These are phyloP conservation scores for Rhizopogon vesiculosus DNA, from an alignment of 768 basidiomycete genomes.

Conservation along the genomic window DNA sequence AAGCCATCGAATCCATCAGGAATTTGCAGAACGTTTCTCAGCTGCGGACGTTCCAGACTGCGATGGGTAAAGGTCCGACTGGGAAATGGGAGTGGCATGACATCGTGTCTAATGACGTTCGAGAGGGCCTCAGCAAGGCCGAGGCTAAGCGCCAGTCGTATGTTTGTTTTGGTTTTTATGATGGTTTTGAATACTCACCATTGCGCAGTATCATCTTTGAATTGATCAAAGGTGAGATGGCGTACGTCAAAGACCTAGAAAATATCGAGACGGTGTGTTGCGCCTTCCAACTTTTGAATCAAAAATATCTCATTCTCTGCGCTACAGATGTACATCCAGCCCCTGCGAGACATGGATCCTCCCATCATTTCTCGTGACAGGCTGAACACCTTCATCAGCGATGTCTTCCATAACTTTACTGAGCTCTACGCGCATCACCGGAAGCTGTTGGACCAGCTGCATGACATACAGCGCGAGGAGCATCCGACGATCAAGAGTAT, in stretches of 20 bases:
- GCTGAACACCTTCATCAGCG: slow-evolving; percentile 72
- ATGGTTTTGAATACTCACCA: neutral
- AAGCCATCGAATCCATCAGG: slow-evolving; percentile 82
- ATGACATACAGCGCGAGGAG: slow-evolving; percentile 85
- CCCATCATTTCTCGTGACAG: slow-evolving; percentile 61
- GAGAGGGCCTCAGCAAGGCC: slow-evolving; percentile 58
- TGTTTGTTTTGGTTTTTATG: slow-evolving; percentile 22
- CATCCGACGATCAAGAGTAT: slow-evolving; percentile 75
- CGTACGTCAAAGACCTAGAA: slow-evolving; percentile 88
- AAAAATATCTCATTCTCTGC: neutral
- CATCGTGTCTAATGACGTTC: slow-evolving; percentile 65
- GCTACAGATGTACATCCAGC: slow-evolving; percentile 73
- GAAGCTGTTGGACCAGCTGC: slow-evolving; percentile 72
- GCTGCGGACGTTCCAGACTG: slow-evolving; percentile 84
- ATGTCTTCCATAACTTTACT: slow-evolving; percentile 86
- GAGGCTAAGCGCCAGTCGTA: slow-evolving; percentile 85
- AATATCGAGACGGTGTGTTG: slow-evolving; percentile 68
- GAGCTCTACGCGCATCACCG: slow-evolving; percentile 74
- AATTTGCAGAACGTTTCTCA: slow-evolving; percentile 78
- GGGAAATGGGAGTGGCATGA: slow-evolving; percentile 91
- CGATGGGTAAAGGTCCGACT: slow-evolving; percentile 78
- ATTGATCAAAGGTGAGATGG: slow-evolving; percentile 93
- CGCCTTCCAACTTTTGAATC: neutral
- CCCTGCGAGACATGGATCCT: slow-evolving; percentile 66
- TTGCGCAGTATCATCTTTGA: slow-evolving; percentile 80